These are phyloP conservation scores for Botryotinia narcissicola DNA, from an alignment of 2,329 filamentous ascomycete genomes.

Conservation along the genomic window DNA sequence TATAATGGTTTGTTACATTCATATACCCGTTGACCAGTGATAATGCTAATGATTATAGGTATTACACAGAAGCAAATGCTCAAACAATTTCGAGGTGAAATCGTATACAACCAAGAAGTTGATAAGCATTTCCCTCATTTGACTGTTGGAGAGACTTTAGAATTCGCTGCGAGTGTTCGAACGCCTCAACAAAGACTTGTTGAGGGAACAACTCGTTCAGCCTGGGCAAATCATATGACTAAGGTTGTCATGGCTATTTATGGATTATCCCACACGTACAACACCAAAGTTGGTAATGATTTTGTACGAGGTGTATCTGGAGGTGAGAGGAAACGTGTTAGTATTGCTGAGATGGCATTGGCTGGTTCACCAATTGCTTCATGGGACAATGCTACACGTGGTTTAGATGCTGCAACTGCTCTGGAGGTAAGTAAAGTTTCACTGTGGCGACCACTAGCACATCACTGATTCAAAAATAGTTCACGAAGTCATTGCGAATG, in stretches of 20 bases:
- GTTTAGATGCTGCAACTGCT: constrained; percentile 72
- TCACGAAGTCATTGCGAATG: constrained; percentile 64
- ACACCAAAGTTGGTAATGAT: constrained; percentile 74
- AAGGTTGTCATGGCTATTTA: constrained; percentile 67
- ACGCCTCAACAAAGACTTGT: constrained; percentile 59
- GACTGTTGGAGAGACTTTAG: constrained; percentile 70
- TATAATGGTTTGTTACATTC: constrained; percentile 63
- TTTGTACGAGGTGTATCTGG: constrained; percentile 68
- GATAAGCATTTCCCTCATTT: constrained; percentile 75
- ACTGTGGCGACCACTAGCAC: too few relatives aligned
- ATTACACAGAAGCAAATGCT: constrained; percentile 50
- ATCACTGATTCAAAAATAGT: constrained; percentile 43
- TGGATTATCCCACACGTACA: constrained; percentile 67
- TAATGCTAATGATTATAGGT: constrained; percentile 45
- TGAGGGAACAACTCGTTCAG: constrained; percentile 55
- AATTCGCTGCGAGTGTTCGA: constrained; percentile 67
- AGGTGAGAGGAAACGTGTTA: constrained; percentile 75
- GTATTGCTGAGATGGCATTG: constrained; percentile 72
- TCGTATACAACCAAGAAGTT: constrained; percentile 73
- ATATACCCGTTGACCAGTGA: constrained; percentile 49
- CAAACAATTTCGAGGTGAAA: constrained; percentile 61
- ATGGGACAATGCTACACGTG: constrained; percentile 52
- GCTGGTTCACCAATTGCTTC: constrained; percentile 48
- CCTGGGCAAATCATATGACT: constrained; percentile 44
- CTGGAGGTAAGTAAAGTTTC: constrained; percentile 42